A percentile compares a stretch with the other conserved stretches of the same genome.
phyloP scores from a whole-genome alignment of 1,284 basidiomycete genomes.

The Coniophora puteana region DNA sequence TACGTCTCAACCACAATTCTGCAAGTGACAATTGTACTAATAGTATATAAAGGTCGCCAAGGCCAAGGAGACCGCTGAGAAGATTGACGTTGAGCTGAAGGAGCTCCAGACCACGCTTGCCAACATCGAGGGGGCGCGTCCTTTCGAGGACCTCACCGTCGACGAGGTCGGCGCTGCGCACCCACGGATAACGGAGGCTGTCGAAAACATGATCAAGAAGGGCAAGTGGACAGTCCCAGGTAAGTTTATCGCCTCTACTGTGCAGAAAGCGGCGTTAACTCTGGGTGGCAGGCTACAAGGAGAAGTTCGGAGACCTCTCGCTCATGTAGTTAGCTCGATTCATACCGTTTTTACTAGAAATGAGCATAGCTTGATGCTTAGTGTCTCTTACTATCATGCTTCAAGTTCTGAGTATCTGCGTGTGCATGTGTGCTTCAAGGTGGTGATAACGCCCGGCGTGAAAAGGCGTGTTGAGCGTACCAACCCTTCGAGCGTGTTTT shows the following conservation, averaged over 20 bases:
- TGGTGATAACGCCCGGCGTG: too few species aligned
- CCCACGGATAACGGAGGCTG: conserved; percentile 88
- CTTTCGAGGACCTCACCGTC: conserved; percentile 95
- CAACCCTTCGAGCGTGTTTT: too few species aligned
- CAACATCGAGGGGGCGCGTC: conserved; percentile 97
- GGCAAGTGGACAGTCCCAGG: conserved; percentile 98
- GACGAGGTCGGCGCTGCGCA: conserved; percentile 92
- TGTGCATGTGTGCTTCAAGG: too few species aligned
- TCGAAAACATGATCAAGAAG: conserved; percentile 98
- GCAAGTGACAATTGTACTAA: conserved; percentile 2
- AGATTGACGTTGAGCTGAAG: conserved; percentile 92
- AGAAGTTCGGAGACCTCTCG: conserved; percentile 91
- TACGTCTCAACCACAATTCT: conserved; percentile 40
- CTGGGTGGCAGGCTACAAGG: conserved; percentile 68
- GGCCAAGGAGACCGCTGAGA: conserved; percentile 87
- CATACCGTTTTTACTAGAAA: background rate
- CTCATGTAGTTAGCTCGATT: conserved; percentile 70
- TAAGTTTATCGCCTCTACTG: conserved; percentile 29
- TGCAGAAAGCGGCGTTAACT: conserved; percentile 7
- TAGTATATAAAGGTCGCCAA: conserved; percentile 67
- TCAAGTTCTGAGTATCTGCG: too few species aligned
- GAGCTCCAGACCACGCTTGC: conserved; percentile 92
- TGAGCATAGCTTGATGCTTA: background rate
- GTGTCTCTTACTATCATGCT: too few species aligned
- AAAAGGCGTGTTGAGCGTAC: too few species aligned